phyloP scores from a whole-genome alignment of 2,329 filamentous ascomycete species.

The Cladosporium velox region DNA sequence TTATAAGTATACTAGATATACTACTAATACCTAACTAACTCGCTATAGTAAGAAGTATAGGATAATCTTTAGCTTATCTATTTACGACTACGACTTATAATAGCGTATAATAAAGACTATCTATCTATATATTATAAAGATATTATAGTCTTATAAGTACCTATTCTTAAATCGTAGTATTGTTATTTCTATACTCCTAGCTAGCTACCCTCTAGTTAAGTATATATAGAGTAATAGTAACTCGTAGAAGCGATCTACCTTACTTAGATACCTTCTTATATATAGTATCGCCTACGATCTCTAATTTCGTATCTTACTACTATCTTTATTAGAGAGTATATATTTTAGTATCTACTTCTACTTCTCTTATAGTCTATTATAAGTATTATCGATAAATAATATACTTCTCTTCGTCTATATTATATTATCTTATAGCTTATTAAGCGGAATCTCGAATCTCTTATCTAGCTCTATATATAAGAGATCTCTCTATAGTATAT shows the following conservation, averaged over 20 bases:
- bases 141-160: slow-evolving; percentile 28
- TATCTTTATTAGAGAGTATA: slow-evolving; percentile 18
- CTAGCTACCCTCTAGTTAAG: slow-evolving; percentile 23
- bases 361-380: slow-evolving; percentile 25
- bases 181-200: slow-evolving; percentile 27
- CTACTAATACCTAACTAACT: slow-evolving; percentile 29
- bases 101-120: slow-evolving; percentile 30
- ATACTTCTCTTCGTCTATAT: slow-evolving; percentile 26
- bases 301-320: slow-evolving; percentile 4
- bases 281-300: background rate
- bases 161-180: slow-evolving; percentile 27
- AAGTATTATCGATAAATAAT: slow-evolving; percentile 27
- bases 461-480: slow-evolving; percentile 24
- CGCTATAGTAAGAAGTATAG: slow-evolving; percentile 29
- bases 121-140: slow-evolving; percentile 27
- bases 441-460: slow-evolving; percentile 25
- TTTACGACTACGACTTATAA: slow-evolving; percentile 32
- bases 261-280: slow-evolving; percentile 20
- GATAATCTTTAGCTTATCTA: slow-evolving; percentile 32
- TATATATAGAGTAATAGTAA: slow-evolving; percentile 26
- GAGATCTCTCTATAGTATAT: slow-evolving; percentile 27
- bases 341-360: slow-evolving; percentile 25
- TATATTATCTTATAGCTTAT: slow-evolving; percentile 26
- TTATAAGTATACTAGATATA: slow-evolving; percentile 31
- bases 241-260: slow-evolving; percentile 24